phyloP scores from a whole-genome alignment of 306 rosid species.

The Dalbergia cochinchinensis region DNA sequence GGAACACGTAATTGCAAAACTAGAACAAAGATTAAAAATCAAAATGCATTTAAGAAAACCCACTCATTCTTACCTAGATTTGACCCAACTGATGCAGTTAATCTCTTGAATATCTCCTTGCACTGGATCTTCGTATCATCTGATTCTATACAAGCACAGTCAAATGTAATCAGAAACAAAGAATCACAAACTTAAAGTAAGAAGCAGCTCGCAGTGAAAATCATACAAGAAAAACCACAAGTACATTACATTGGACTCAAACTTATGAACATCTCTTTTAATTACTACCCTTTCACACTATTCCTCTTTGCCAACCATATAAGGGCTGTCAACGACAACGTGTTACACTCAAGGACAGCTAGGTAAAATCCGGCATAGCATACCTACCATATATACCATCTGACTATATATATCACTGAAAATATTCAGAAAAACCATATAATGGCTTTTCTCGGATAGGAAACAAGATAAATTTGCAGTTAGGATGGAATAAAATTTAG shows the following conservation, averaged over 20 bases:
- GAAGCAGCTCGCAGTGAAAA: background rate
- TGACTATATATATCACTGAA: background rate
- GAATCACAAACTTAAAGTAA: conserved; percentile 9
- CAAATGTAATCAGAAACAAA: background rate
- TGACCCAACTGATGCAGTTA: conserved; percentile 18
- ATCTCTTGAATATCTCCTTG: conserved; percentile 28
- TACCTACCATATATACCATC: conserved; percentile 7
- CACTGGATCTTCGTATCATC: background rate
- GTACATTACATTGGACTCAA: conserved; percentile 3
- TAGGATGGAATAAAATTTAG: background rate
- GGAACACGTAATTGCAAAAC: conserved; percentile 7
- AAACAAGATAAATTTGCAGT: conserved; percentile 23
- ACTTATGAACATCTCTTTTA: background rate
- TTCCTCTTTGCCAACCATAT: background rate
- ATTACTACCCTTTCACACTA: conserved; percentile 22
- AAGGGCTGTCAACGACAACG: conserved; percentile 11
- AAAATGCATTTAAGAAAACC: conserved; percentile 26
- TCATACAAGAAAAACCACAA: conserved; percentile 18
- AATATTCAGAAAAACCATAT: background rate
- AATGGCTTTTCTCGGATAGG: conserved; percentile 32
- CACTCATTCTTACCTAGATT: conserved; percentile 13
- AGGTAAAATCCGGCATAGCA: background rate
- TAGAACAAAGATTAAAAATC: conserved; percentile 20
- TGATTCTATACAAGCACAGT: background rate
- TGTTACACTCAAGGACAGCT: conserved; percentile 23